Evolutionary conservation across 2,329 filamentous ascomycete species (phyloP), one percentile per base, ranked within the genome.

Genomic region (Colletotrichum truncatum): DNA sequence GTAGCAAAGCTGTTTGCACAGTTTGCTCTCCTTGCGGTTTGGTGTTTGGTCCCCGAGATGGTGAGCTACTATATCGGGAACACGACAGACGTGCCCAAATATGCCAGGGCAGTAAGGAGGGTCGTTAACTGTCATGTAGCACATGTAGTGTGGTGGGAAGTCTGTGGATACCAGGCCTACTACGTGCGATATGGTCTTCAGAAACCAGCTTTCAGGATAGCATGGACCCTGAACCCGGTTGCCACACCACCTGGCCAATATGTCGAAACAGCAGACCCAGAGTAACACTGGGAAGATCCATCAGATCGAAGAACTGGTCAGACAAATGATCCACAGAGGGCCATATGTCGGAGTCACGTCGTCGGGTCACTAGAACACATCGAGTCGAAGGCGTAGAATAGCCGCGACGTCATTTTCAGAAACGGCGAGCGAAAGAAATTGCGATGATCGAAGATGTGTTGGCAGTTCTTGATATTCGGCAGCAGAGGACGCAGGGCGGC

Each of bases 231-330:
- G 48, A 21, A 34, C 57, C 57, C 14, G 11, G 63, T 10, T 48
- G 28, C 63, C 57, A 56, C 57, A 66, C 63, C 57, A 66, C 28
- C 21, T 51, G 57, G 36, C 25, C 45, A 43, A 51, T 51, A 66
- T 21, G 49, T 65, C 43, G 49, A 62, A 62, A 65, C 63, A 25
- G 41, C 5, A 62, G 63, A 62, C 43, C 34, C 63, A 62, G 43
- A 56, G 38, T 56, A 32, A 38, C 63, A 62, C 62, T 51, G 32
- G 57, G 63, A 62, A 66, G 57, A 66, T 46, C 57, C 63, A 51
- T 46, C 18, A 49, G 36, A 63, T 21, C n/a, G 26, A 66, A 28
- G 57, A 63, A 66, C 49, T 30, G 38, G 43, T 56, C 49, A 56
- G 26, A 32, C 28, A 32, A 48, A 26, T 6, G 56, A 38, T 49